Base-by-base conservation (phyloP, 2,329 filamentous ascomycete genomes). In the Colletotrichum neosansevieriae region DNA sequence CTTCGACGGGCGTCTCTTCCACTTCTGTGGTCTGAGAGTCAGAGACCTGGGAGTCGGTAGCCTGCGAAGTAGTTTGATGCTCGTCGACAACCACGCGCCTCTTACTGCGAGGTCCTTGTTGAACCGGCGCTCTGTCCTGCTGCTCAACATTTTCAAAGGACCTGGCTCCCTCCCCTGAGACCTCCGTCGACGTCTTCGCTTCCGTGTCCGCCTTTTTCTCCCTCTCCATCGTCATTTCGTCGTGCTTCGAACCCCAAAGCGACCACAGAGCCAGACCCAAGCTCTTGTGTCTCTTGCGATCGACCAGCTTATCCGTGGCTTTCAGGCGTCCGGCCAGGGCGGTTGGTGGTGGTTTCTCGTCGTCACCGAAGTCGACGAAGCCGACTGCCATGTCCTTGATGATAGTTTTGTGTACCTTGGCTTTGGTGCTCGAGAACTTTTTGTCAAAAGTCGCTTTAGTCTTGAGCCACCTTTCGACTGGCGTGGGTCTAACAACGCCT, bases 231-330 rank as follows among this genome's bases (percentile, higher is more conserved):
- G 92, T 92, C 70, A 85, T 85, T 77, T 95, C 88, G 76, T 98
- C 96, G 75, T 98, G 94, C 76, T 92, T 97, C 51, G 91, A 94
- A 13, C 93, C 94, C 92, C 94, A 97, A 1, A 91, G 84, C 57
- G 90, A 92, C 95, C 95, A 98, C 71, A 98, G 81, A 2, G 90
- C 88, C 77, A 98, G 83, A 7, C 92, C 93, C 79, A 91, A 88
- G 71, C 92, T 94, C 83, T 88, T 90, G 72, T 80, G 85, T 78
- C 84, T 89, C 75, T 86, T 85, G 73, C 83, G 84, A 70, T 85
- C 84, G n/a, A 83, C 77, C 72, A 82, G 72, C 58, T 81, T 81
- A 68, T 83, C 75, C 54, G 82, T 78, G 40, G 81, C 81, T 71
- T 84, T 85, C 67, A 90, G 85, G 65, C 93, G 84, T 0, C 92